Conservation (phyloP, 371 early-diverging fungal genomes). For the Rhizopus arrhizus region DNA sequence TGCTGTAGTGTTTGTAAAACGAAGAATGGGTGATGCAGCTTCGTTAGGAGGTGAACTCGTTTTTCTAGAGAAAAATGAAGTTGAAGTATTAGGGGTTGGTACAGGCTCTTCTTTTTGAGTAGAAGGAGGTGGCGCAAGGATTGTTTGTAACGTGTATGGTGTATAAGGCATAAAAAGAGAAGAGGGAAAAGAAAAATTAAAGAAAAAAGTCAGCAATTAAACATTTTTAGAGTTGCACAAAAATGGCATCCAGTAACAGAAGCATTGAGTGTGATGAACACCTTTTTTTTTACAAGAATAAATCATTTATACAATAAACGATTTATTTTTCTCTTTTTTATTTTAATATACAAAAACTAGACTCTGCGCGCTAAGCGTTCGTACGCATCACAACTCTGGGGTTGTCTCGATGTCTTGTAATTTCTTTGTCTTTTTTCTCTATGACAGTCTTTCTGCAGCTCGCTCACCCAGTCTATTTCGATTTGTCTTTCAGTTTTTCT, state of each 20-base stretch:
- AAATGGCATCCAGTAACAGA: neutral
- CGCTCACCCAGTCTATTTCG: conserved; percentile 40
- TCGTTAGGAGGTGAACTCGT: conserved; percentile 33
- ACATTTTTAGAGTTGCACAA: neutral
- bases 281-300: neutral
- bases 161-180: conserved; percentile 44
- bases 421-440: conserved; percentile 34
- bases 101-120: conserved; percentile 28
- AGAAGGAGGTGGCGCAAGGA: conserved; percentile 25
- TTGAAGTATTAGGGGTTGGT: conserved; percentile 22
- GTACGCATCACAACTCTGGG: neutral
- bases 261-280: no score
- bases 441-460: conserved; percentile 37
- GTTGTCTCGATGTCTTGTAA: neutral
- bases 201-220: conserved; percentile 3
- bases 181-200: neutral
- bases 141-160: conserved; percentile 50
- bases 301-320: neutral
- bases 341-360: neutral
- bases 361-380: conserved; percentile 1
- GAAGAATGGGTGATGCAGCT: conserved; percentile 20
- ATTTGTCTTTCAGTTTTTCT: conserved; percentile 44
- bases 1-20: conserved; percentile 20
- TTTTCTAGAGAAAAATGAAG: conserved; percentile 39
- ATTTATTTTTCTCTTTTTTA: neutral